Evolutionary conservation across 208 protist species (phyloP).

Genomic region (Leishmania lainsoni): DNA sequence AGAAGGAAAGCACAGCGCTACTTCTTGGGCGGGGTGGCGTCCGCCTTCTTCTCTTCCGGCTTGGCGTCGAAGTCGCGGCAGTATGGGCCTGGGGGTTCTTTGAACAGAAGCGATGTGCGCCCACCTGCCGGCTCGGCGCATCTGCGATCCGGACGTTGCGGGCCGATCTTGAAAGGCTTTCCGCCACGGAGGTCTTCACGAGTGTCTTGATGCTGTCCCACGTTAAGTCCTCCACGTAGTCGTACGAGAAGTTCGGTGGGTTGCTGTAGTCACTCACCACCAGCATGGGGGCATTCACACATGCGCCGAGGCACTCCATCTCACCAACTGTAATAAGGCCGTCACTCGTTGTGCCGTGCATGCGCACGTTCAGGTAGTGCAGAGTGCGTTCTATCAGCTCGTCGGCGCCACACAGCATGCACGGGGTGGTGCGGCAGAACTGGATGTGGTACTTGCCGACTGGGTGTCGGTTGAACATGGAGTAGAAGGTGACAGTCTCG

Average conservation of each 20-base stretch:
- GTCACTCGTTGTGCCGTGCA: conserved; percentile 87
- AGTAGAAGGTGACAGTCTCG: conserved; percentile 93
- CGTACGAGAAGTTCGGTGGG: conserved; percentile 88
- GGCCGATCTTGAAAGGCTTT: conserved; percentile 75
- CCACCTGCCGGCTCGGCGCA: conserved; percentile 80
- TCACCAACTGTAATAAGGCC: conserved; percentile 92
- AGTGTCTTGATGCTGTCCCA: conserved; percentile 85
- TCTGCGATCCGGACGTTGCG: conserved; percentile 71
- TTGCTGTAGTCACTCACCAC: conserved; percentile 93
- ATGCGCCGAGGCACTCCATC: conserved; percentile 95
- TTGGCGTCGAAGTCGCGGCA: conserved; percentile 85
- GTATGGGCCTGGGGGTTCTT: conserved; percentile 82
- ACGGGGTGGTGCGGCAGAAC: conserved; percentile 94
- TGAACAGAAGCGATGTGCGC: conserved; percentile 85
- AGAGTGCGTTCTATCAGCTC: conserved; percentile 83
- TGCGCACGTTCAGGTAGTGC: conserved; percentile 82
- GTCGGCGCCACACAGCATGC: conserved; percentile 92
- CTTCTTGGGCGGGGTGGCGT: conserved; percentile 30
- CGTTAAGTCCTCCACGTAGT: conserved; percentile 91
- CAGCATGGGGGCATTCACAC: conserved; percentile 94
- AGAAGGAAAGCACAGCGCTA: neutral
- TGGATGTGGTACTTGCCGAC: conserved; percentile 95
- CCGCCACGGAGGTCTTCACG: conserved; percentile 76
- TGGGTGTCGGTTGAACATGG: conserved; percentile 95
- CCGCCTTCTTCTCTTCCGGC: conserved; percentile 57